Base-by-base conservation (phyloP, 2,329 filamentous ascomycete species). In the Cercospora sojina region DNA sequence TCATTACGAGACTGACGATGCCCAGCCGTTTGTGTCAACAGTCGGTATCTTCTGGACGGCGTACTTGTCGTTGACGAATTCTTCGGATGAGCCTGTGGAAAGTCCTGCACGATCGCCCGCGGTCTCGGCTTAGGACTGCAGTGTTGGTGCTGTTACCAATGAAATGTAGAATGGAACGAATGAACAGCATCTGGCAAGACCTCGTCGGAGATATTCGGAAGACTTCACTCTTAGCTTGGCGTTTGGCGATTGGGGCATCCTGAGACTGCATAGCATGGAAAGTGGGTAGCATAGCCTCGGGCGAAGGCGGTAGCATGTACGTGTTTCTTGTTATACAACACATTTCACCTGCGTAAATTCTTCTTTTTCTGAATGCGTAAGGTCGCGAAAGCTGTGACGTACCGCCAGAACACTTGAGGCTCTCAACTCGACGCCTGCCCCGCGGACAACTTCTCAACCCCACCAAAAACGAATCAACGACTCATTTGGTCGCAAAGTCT, bases 21-120 rank as follows among this genome's bases (percentile, higher is more conserved):
- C 8, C 38, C 74, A 97, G 93, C 94, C 94, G 0, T 98, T 99
- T 77, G 94, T 97, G 8, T 97, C 94, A 16, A 96, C 92, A 8
- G 82, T 99, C 64, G 94, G 94, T 84, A 98, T 98, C 74, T 93
- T 93, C 35, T 98, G 94, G 95, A 98, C 95, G 10, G 94, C 93
- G 20, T 99, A 97, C 79, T 87, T 99, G 10, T 97, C 93, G 2
- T 85, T 99, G 60, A 91, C 90, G 68, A 98, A 98, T 80, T 90
- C 93, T 5, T 84, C 92, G 2, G 92, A 96, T 67, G 91, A 94
- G 62, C 84, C 83, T 13, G 68, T 74, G 55, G 70, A 66, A 47
- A 72, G 64, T 47, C 64, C 69, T 67, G 62, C 35, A 49, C 64
- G 64, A 47, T 67, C 65, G 25, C 68, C 67, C 25, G 62, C 62